Conservation (phyloP, 78 protist species). For the Dictyostelium intermedium region DNA sequence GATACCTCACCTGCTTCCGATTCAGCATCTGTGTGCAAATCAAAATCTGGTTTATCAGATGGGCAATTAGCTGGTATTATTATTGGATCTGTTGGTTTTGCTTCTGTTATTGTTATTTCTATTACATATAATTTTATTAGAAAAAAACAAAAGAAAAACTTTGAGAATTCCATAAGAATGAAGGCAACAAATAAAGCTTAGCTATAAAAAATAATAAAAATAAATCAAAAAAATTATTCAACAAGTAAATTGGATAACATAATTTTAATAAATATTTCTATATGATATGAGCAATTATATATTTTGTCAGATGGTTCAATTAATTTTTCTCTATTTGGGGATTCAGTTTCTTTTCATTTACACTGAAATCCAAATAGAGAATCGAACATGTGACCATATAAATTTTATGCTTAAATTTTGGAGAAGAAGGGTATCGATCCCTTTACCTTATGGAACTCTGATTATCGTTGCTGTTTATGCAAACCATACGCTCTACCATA, state of each 20-base stretch:
- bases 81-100: conserved; percentile 25
- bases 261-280: too few species aligned
- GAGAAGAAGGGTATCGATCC: conserved; percentile 94
- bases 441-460: conserved; percentile 85
- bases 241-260: too few species aligned
- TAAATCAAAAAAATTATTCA: too few species aligned
- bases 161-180: background rate
- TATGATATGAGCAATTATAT: too few species aligned
- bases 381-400: background rate
- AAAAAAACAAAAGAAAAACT: background rate
- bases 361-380: too few species aligned
- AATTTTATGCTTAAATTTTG: background rate
- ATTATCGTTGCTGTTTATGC: conserved; percentile 13
- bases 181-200: background rate
- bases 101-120: background rate
- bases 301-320: too few species aligned
- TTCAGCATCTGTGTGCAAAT: background rate
- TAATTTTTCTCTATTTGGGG: too few species aligned
- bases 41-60: background rate
- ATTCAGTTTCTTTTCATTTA: too few species aligned
- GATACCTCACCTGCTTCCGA: background rate
- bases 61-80: conserved; percentile 3
- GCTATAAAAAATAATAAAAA: too few species aligned
- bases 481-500: conserved; percentile 24
- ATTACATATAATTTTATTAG: background rate